Base-by-base conservation (phyloP, 371 early-diverging fungal species). In the Capniomyces stellatus region DNA sequence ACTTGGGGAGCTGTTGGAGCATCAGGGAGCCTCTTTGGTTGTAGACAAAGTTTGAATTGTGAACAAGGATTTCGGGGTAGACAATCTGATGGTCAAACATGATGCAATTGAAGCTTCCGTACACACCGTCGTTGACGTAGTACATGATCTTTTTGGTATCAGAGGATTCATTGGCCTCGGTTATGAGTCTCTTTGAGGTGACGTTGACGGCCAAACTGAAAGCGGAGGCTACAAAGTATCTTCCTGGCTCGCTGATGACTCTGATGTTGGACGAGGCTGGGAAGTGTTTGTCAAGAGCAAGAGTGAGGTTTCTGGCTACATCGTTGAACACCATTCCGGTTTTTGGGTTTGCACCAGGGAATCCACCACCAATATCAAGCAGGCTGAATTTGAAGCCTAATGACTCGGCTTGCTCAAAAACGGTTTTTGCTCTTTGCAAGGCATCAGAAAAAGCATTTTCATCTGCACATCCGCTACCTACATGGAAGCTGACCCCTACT, bases 81-180 rank as follows among this genome's bases (percentile, higher is more conserved):
- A 86, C 84, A 21, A 74, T 72, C 54, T 80, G 83, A 66, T 97
- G 96, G 75, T 97, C 98, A 73, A 92, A 97, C 61, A 89, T 77
- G 74, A 94, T 82, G 71, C 93, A 91, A 75, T 97, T 97, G 78
- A 97, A 95, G 63, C 86, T 81, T 50, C 92, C 94, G 64, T 97
- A 97, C 73, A 92, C 81, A 58, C 98, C 98, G 63, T 97, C 98
- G 68, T 93, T 95, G 65, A 97, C 78, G 71, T 97, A 97, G 75
- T 83, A 71, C 92, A 91, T 93, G 67, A 74, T 91, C 51, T 80
- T 61, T 57, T 72, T 67, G 10, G 53, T 43, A 31, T 57, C 25
- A 50, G 42, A 19, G 27, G 30, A 24, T 51, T 43, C 46, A 10
- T 12, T 22, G 10, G 12, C 59, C n/a, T 52, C 29, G 8, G 19